Evolutionary conservation across 2,329 filamentous ascomycete species (phyloP).

Genomic region (Verticillium isaacii): DNA sequence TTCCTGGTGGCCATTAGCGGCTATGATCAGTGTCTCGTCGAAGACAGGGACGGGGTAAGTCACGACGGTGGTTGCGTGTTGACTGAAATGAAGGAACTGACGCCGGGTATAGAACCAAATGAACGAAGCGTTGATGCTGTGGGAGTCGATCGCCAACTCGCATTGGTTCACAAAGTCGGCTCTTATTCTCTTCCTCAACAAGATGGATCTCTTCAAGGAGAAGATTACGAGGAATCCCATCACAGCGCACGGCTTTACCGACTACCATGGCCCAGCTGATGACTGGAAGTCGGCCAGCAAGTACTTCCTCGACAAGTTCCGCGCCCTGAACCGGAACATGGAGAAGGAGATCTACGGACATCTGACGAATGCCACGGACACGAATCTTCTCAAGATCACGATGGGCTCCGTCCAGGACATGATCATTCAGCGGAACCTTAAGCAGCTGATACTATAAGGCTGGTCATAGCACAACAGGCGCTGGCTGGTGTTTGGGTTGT

Average conservation of each 20-base stretch:
- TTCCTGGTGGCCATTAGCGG: conserved; percentile 95
- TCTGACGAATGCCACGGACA: conserved; percentile 59
- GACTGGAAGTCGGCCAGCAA: conserved; percentile 72
- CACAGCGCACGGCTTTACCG: conserved; percentile 69
- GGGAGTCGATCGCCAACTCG: conserved; percentile 80
- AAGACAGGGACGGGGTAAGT: conserved; percentile 92
- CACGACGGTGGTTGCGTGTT: neutral
- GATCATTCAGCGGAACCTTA: conserved; percentile 80
- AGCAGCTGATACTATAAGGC: conserved; percentile 66
- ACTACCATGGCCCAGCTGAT: conserved; percentile 67
- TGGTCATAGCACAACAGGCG: neutral
- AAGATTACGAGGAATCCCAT: conserved; percentile 70
- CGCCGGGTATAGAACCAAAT: conserved; percentile 67
- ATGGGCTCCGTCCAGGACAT: conserved; percentile 85
- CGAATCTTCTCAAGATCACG: conserved; percentile 77
- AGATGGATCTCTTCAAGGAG: conserved; percentile 79
- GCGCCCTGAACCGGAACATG: conserved; percentile 65
- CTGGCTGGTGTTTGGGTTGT: neutral
- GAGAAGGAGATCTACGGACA: conserved; percentile 61
- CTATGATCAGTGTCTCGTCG: conserved; percentile 92
- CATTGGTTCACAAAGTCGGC: conserved; percentile 82
- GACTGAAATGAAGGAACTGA: neutral
- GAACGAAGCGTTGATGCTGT: conserved; percentile 84
- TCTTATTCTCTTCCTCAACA: conserved; percentile 81
- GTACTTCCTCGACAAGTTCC: conserved; percentile 80